Evolutionary conservation across 2,329 filamentous ascomycete species (phyloP), one percentile per base, ranked within the genome.

Genomic region (Microdochium trichocladiopsis): DNA sequence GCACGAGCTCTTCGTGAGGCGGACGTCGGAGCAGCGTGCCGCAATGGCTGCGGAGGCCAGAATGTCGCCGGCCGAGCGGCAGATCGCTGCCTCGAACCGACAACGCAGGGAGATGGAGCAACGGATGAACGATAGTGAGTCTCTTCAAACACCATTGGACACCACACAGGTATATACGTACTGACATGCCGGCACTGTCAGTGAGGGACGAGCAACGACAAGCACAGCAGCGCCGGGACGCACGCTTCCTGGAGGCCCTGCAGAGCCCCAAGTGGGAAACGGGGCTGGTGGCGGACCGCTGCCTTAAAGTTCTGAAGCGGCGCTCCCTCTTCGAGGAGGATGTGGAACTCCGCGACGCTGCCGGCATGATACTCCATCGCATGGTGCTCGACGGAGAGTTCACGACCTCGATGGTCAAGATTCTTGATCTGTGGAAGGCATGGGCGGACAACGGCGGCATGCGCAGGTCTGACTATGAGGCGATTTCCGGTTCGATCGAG

Each of bases 401-500:
- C 48, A 60, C 78, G 0, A 57, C 59, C 0, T 59, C 58, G 1
- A 53, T 81, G 2, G 74, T 68, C 53, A 57, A 61, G 28, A 72
- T 78, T 62, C 58, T 83, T 28, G 76, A 80, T 52, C 59, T 62
- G 37, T 82, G 79, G 79, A 78, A 74, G 61, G 66, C 69, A 1
- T 82, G 79, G 76, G 72, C 76, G 2, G 77, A 81, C 25, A 74
- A 76, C 52, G 77, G 77, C 8, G 78, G 79, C 8, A 78, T 82
- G 74, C 68, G 72, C 24, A 71, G 63, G 54, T 63, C 69, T 2
- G 77, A 82, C 52, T 67, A 73, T 43, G 51, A 64, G 1, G 56
- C 63, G 2, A 53, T 79, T 47, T 63, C 66, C 43, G 67, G 71
- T 8, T 64, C 70, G 12, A 65, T 64, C 57, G 59, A 65, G n/a